phyloP scores from a whole-genome alignment of 495 filamentous ascomycete genomes.

The Diplogelasinospora grovesii region DNA sequence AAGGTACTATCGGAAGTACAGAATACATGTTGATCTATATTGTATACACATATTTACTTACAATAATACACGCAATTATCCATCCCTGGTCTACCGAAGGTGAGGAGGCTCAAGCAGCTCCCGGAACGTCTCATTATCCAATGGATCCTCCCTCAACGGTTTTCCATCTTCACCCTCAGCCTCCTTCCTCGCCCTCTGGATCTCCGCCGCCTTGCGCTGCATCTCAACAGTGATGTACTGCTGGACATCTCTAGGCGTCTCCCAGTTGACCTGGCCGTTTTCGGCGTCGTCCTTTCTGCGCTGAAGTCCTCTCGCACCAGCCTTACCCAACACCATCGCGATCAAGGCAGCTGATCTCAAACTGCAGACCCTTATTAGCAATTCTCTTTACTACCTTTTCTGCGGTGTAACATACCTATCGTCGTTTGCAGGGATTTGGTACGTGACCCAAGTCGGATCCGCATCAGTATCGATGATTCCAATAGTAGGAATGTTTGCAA shows the following conservation, averaged over 20 bases:
- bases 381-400: conserved; percentile 33
- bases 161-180: neutral
- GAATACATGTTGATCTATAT: too few relatives aligned
- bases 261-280: conserved; percentile 52
- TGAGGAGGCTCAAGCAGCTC: too few relatives aligned
- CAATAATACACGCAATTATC: too few relatives aligned
- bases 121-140: neutral
- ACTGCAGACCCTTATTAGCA: conserved; percentile 54
- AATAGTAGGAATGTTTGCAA: conserved; percentile 86
- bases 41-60: too few relatives aligned
- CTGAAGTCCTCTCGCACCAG: conserved; percentile 70
- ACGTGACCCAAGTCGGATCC: conserved; percentile 90
- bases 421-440: conserved; percentile 94
- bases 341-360: conserved; percentile 74
- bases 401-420: conserved; percentile 54
- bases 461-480: conserved; percentile 91
- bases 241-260: conserved; percentile 35
- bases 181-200: neutral
- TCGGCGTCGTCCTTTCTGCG: conserved; percentile 55
- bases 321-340: conserved; percentile 75
- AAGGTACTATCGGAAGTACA: too few relatives aligned
- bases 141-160: neutral
- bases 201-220: neutral
- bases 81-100: too few relatives aligned
- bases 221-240: conserved; percentile 17